Evolutionary conservation across 805 yeast genomes (phyloP), one percentile per base, ranked within the genome.

Genomic region (Barnettozyma sp.): DNA sequence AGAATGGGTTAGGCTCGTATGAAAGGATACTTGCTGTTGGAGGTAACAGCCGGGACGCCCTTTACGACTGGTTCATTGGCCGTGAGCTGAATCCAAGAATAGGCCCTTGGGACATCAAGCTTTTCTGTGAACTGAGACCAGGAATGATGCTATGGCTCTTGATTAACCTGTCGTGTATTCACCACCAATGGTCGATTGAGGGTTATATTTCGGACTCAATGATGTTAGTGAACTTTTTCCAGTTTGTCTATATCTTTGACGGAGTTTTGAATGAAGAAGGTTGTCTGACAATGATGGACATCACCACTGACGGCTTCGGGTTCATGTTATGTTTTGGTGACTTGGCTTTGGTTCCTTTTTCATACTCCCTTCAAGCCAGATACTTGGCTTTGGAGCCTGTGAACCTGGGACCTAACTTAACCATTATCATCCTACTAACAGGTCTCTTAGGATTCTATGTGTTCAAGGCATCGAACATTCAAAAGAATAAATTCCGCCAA

Each of bases 31-130:
- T 92, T 35, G 88, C 97, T 0, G 58, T 72, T 26, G 92, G 92
- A 30, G 98, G 98, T 3, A 90, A 90, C 60, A 69, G 94, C 0
- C 83, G 85, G 0, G 77, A 73, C 45, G 46, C 60, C 0, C 48
- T 90, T 8, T 90, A 83, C 55, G 96, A 92, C 54, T 88, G 96
- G 97, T 92, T 87, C 54, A 87, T 92, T 55, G 98, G 98, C 21
- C 76, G 98, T 41, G 97, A 90, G 61, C 67, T 92, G 53, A 92
- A 92, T 56, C 98, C 97, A 19, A 70, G 97, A 48, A 65, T 84
- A 40, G 92, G 94, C 1, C 52, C 71, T 0, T 76, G 88, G 69
- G 98, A 92, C 56, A 76, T 92, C 58, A 92, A 92, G 62, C 60
- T 87, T 48, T 92, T 83, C 52, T 84, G 95, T 59, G 98, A 92